Base-by-base conservation (phyloP, 805 yeast genomes). In the Lipomyces japonicus region DNA sequence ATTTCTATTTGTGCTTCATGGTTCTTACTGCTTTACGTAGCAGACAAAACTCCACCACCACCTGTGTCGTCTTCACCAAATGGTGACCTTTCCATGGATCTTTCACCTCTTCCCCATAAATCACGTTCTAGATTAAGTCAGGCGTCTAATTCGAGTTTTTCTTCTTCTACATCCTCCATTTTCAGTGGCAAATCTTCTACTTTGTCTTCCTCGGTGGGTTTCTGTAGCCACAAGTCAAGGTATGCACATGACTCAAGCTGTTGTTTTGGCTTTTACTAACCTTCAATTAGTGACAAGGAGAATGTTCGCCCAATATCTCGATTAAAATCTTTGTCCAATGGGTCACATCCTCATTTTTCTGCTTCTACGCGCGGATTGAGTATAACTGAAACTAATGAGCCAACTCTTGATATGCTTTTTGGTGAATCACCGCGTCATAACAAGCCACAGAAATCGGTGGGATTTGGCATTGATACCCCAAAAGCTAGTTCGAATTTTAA, bases 31-130 rank as follows among this genome's bases (percentile, higher is more conserved):
- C 23, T 30, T 24, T 6, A 4, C 42, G 16, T 18, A 52, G 38
- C 28, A 16, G 45, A 44, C 32, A 43, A 42, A 19, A 58, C 57
- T 6, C 49, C 49, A 31, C 53, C 52, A 39, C 41, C 30, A 40
- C 45, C 44, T 30, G 42, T 58, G 21, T 42, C 43, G 16, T 45
- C 51, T 31, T 46, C 50, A 16, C 62, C 47, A n/a, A 25, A 32
- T 21, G 48, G 31, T 18, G 55, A 28, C 21, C 38, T 19, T 14
- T 25, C 45, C n/a, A 55, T 53, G 43, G 59, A 55, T 12, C 39
- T 50, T 21, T 53, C 58, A 10, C 58, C 58, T 2, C 38, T 53
- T 32, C 58, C 58, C 4, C 58, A 54, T 43, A 54, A 53, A 39
- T 40, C 41, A 0, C 39, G 51, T 9, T 51, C 39, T 10, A 14